Evolutionary conservation across 352 stramenopile species (phyloP), one percentile per base, ranked within the genome.

Genomic region (Globisporangium ultimum): DNA sequence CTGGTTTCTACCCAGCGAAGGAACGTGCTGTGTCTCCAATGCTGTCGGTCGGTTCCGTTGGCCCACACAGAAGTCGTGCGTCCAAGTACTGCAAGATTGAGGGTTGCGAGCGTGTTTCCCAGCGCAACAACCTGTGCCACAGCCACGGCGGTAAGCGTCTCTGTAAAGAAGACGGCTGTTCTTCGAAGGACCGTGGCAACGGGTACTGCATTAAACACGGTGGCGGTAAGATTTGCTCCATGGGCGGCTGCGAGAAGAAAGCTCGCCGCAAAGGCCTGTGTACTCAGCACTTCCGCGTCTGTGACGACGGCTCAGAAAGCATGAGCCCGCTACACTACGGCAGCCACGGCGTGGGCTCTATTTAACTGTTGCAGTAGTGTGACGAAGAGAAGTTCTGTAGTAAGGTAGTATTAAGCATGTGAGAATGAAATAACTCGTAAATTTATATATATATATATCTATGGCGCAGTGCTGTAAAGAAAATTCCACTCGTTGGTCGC

Each of bases 71-170:
- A 22, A 89, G 74, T 62, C 77, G 84, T n/a, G 78, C 82, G n/a
- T 93, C 81, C 58, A 93, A 93, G 68, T 93, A 90, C 66, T 93
- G 84, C 72, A 91, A 86, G 72, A 81, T 93, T 14, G 84, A 93
- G 17, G 79, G 74, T 38, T 93, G 84, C 48, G 72, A 89, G 63
- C 84, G 84, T 21, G 84, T 91, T 28, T 91, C 81, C 14, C 84
- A 93, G 67, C 80, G 84, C 51, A 93, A 93, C 75, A 89, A 89
- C 55, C 60, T 91, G 28, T 93, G 84, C 52, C 81, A 93, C 68
- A 87, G 79, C 58, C 84, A 93, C 63, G 84, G 84, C 40, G 84
- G 84, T 56, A 93, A 91, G 60, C 81, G 84, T 9, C 69, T 89
- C n/a, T 93, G 84, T 58, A 90, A 91, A 56, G 81, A 91, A 52